phyloP scores from a whole-genome alignment of 768 basidiomycete species.

The Lactifluus piperatus region DNA sequence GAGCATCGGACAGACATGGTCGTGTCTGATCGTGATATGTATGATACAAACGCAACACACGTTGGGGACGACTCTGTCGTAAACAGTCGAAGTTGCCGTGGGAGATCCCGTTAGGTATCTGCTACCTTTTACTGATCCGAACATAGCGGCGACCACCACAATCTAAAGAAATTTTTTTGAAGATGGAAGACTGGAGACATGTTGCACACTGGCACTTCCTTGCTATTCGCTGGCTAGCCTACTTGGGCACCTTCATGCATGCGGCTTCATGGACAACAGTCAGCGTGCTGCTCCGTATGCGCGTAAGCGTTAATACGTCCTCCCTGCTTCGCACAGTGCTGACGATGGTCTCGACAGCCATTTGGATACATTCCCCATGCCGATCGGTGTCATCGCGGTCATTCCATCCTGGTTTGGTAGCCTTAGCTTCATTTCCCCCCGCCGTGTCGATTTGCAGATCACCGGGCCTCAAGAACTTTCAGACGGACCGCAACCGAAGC shows the following conservation, averaged over 20 bases:
- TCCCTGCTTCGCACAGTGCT: neutral
- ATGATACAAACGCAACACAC: no score
- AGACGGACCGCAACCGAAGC: neutral
- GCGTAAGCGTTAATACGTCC: neutral
- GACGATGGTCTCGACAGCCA: no score
- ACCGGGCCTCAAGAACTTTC: neutral
- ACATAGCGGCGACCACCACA: neutral
- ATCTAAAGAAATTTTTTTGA: neutral
- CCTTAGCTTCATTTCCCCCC: neutral
- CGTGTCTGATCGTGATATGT: neutral
- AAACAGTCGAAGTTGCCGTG: neutral
- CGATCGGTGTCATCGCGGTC: no score
- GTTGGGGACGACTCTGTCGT: neutral
- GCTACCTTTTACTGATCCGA: neutral
- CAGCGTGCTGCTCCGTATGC: neutral
- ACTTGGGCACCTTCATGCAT: no score
- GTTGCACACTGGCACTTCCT: no score
- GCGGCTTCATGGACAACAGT: neutral
- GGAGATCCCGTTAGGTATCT: no score
- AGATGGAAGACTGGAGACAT: neutral
- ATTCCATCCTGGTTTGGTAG: neutral
- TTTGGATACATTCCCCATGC: no score
- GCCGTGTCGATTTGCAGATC: neutral
- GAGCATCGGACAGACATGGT: neutral
- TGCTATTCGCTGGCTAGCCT: neutral